Percentiles rank a stretch among this genome's conserved stretches.
Conservation (phyloP, 225 moss, liverwort and hornwort genomes). For the Straminergon stramineum region DNA sequence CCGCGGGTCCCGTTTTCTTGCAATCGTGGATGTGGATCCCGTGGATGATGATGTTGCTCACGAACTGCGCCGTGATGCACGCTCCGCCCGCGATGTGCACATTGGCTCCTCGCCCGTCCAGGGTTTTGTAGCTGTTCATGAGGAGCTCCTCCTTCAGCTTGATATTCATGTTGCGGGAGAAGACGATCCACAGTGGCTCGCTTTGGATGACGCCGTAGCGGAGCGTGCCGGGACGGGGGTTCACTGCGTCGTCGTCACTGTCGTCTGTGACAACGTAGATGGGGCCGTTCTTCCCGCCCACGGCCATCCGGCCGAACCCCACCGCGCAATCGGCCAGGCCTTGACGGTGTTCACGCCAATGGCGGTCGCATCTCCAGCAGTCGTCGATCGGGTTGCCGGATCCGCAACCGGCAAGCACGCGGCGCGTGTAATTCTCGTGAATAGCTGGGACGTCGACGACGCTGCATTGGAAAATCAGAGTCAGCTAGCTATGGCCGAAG, state of each 20-base stretch:
- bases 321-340: conserved; percentile 25
- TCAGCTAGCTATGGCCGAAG: background rate
- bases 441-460: background rate
- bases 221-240: conserved; percentile 29
- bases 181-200: conserved; percentile 44
- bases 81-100: conserved; percentile 47
- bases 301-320: conserved; percentile 33
- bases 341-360: conserved; percentile 22
- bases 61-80: conserved; percentile 29
- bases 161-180: conserved; percentile 48
- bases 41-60: conserved; percentile 44
- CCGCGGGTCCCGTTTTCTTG: conserved; percentile 27
- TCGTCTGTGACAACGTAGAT: conserved; percentile 40
- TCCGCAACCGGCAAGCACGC: conserved; percentile 24
- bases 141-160: conserved; percentile 48
- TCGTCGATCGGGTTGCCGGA: conserved; percentile 46
- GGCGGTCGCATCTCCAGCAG: conserved; percentile 36
- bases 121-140: conserved; percentile 47
- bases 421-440: conserved; percentile 25
- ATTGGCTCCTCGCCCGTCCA: conserved; percentile 42
- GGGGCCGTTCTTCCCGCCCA: conserved; percentile 29
- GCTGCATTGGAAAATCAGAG: background rate
- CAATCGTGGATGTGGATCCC: conserved; percentile 37
- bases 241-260: conserved; percentile 27
- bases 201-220: conserved; percentile 30